Evolutionary conservation across 2,329 filamentous ascomycete species (phyloP).

Genomic region (Thermochaetoides dissita): DNA sequence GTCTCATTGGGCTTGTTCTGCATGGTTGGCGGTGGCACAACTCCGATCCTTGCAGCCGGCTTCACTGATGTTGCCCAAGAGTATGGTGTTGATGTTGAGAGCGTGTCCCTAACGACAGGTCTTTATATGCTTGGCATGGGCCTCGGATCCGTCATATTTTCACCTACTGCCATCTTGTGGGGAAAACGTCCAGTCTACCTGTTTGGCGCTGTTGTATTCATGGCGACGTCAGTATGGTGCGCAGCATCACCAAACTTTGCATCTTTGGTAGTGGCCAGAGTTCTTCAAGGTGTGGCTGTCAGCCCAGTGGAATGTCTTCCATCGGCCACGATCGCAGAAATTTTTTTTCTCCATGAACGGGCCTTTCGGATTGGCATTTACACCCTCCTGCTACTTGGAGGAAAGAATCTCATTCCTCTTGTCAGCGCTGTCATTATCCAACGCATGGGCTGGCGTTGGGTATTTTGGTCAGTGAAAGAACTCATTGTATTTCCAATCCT

Average conservation of each 20-base stretch:
- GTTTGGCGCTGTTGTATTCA: constrained; percentile 60
- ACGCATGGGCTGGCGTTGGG: constrained; percentile 71
- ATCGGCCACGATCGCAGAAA: constrained; percentile 87
- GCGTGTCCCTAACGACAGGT: constrained; percentile 76
- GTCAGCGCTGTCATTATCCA: constrained; percentile 78
- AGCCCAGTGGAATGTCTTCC: constrained; percentile 86
- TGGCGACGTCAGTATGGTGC: constrained; percentile 68
- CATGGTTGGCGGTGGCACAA: constrained; percentile 86
- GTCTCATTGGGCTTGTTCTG: constrained; percentile 81
- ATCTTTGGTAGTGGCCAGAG: constrained; percentile 65
- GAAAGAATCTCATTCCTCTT: constrained; percentile 80
- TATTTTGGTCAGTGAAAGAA: constrained; percentile 53
- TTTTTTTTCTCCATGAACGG: constrained; percentile 88
- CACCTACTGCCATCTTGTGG: constrained; percentile 78
- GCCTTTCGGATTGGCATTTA: constrained; percentile 91
- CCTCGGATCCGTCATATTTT: constrained; percentile 68
- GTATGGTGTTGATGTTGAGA: constrained; percentile 51
- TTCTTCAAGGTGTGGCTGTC: constrained; percentile 78
- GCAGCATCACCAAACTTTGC: constrained; percentile 67
- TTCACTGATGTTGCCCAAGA: constrained; percentile 65
- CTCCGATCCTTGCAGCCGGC: constrained; percentile 75
- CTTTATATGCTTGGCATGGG: constrained; percentile 91
- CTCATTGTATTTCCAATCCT: too few species aligned
- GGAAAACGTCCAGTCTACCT: constrained; percentile 90
- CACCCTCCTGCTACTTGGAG: constrained; percentile 72